A percentile compares a stretch with the other conserved stretches of the same genome.
Evolutionary conservation across 2,329 filamentous ascomycete species (phyloP).

Genomic region (Claviceps paspali): DNA sequence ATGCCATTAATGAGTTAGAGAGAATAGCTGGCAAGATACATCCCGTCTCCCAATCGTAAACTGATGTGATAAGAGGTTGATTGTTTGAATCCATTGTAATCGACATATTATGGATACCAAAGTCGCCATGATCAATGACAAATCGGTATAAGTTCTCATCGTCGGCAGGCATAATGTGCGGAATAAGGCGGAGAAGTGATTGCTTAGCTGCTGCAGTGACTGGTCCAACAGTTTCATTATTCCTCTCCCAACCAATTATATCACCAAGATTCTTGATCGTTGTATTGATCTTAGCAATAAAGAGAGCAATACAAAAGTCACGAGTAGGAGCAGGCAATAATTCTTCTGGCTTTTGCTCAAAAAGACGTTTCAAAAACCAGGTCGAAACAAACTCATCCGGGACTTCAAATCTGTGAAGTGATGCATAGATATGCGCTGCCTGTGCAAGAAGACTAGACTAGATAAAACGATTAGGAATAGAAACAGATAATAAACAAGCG

Average conservation of each 20-base stretch:
- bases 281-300: slow-evolving; percentile 14
- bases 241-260: not conserved
- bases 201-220: slow-evolving; percentile 11
- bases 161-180: slow-evolving; percentile 8
- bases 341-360: not conserved
- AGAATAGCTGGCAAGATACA: slow-evolving; percentile 17
- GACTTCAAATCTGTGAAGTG: slow-evolving; percentile 9
- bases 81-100: slow-evolving; percentile 2
- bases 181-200: slow-evolving; percentile 14
- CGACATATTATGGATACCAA: slow-evolving; percentile 18
- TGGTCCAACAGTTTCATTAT: slow-evolving; percentile 1
- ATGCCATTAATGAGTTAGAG: slow-evolving; percentile 10
- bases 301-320: slow-evolving; percentile 13
- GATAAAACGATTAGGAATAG: too few relatives aligned
- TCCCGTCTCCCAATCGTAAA: slow-evolving; percentile 17
- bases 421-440: slow-evolving; percentile 8
- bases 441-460: slow-evolving; percentile 10
- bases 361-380: slow-evolving; percentile 7
- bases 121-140: slow-evolving; percentile 20
- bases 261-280: slow-evolving; percentile 12
- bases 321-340: slow-evolving; percentile 8
- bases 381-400: slow-evolving; percentile 6
- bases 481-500: too few relatives aligned
- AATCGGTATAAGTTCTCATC: slow-evolving; percentile 12
- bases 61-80: slow-evolving; percentile 12